Evolutionary conservation across 2,329 filamentous ascomycete species (phyloP).

Genomic region (Apiospora koreana): DNA sequence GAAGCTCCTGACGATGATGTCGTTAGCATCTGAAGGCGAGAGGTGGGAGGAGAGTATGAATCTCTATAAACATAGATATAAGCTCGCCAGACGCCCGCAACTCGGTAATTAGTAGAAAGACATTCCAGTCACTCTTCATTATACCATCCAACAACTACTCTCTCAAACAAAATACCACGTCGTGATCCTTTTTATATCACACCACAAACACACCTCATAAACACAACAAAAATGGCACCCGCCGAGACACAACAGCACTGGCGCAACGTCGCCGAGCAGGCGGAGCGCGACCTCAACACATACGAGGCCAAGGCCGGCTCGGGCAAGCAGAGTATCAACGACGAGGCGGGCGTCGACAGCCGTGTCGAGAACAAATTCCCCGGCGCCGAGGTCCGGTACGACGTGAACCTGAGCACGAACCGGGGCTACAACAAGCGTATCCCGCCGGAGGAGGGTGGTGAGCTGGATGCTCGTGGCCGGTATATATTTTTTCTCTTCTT

Average conservation of each 20-base stretch:
- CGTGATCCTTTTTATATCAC: neutral
- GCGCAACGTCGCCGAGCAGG: constrained; percentile 44
- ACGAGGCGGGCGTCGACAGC: constrained; percentile 45
- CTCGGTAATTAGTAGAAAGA: no score
- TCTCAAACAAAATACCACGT: no score
- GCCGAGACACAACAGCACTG: constrained; percentile 31
- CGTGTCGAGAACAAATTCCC: constrained; percentile 45
- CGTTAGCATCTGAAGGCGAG: neutral
- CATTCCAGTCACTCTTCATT: neutral
- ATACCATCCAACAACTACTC: neutral
- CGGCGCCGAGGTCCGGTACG: constrained; percentile 40
- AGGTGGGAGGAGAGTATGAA: neutral
- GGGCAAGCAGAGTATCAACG: constrained; percentile 37
- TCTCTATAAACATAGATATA: neutral
- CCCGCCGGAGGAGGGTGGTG: constrained; percentile 46
- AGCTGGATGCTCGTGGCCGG: constrained; percentile 46
- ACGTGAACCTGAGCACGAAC: constrained; percentile 47
- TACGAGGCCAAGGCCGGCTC: constrained; percentile 49
- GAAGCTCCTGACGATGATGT: neutral
- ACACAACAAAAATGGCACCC: constrained; percentile 29
- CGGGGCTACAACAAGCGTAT: constrained; percentile 47
- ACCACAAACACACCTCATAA: neutral
- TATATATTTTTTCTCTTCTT: constrained; percentile 26
- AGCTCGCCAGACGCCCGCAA: neutral
- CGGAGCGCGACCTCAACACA: constrained; percentile 49